phyloP scores from a whole-genome alignment of 306 rosid species.

The Citrullus colocynthis region DNA sequence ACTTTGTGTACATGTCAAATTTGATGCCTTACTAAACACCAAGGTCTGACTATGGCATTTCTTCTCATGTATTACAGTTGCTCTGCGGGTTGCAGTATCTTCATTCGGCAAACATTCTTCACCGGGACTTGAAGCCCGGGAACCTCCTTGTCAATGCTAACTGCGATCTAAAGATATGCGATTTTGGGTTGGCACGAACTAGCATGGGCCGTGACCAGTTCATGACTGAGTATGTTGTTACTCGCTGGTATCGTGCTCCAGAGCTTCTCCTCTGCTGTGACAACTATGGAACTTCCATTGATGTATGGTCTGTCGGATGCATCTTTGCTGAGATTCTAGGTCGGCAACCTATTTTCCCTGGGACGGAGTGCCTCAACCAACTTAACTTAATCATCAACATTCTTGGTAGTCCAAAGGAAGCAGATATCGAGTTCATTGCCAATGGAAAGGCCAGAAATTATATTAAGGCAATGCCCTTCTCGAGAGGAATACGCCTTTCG shows the following conservation, averaged over 20 bases:
- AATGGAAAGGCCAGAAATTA: constrained; percentile 46
- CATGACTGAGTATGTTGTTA: constrained; percentile 90
- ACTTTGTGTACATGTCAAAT: neutral
- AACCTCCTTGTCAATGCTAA: constrained; percentile 75
- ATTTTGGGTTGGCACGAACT: constrained; percentile 79
- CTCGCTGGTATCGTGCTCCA: constrained; percentile 94
- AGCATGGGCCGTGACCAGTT: constrained; percentile 43
- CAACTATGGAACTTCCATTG: constrained; percentile 79
- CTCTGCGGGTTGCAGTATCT: constrained; percentile 82
- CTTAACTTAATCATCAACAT: constrained; percentile 52
- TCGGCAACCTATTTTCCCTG: constrained; percentile 71
- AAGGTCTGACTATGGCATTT: neutral
- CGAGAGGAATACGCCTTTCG: constrained; percentile 45
- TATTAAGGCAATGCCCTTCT: constrained; percentile 43
- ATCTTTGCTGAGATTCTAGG: constrained; percentile 90
- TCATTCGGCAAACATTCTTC: constrained; percentile 78
- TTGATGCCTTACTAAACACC: neutral
- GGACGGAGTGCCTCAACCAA: constrained; percentile 71
- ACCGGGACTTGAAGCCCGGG: constrained; percentile 82
- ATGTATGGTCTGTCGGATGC: constrained; percentile 93
- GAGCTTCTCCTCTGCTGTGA: constrained; percentile 72
- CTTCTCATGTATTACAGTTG: constrained; percentile 25
- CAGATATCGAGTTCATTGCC: constrained; percentile 50
- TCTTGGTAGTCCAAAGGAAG: constrained; percentile 60
- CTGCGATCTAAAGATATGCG: constrained; percentile 74